Evolutionary conservation across 176 grass and related monocot species (phyloP).

Genomic region (Oryza punctata): DNA sequence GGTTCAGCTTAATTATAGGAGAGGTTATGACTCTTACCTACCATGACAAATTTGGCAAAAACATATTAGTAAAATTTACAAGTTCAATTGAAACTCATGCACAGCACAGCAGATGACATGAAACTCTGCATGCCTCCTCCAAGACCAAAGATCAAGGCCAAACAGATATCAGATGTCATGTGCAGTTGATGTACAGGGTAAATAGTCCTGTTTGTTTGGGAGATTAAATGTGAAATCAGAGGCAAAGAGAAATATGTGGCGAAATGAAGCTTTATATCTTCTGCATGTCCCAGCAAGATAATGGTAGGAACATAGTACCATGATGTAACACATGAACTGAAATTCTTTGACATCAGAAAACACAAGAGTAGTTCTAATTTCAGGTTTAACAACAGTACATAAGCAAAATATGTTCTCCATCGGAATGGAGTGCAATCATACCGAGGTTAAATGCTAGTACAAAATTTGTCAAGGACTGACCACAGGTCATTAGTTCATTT

Average conservation of each 20-base stretch:
- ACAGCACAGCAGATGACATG: too few relatives aligned
- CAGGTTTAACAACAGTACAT: not conserved
- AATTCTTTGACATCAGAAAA: not conserved
- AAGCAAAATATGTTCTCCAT: not conserved
- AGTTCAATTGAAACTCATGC: too few relatives aligned
- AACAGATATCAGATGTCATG: not conserved
- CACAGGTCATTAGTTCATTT: not conserved
- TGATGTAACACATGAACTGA: not conserved
- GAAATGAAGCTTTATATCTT: not conserved
- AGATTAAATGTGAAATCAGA: not conserved
- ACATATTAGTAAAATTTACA: not conserved
- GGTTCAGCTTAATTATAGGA: slow-evolving; percentile 37
- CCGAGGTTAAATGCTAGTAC: not conserved
- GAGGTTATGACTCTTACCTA: slow-evolving; percentile 15
- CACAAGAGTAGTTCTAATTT: not conserved
- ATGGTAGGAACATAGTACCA: not conserved
- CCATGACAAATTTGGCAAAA: slow-evolving; percentile 17
- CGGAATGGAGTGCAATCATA: not conserved
- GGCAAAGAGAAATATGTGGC: not conserved
- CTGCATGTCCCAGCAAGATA: not conserved
- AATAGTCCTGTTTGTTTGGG: too few relatives aligned
- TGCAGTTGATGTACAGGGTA: not conserved
- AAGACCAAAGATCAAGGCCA: too few relatives aligned
- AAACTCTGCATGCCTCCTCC: slow-evolving; percentile 15
- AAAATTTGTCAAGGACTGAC: not conserved